Evolutionary conservation across 2,329 filamentous ascomycete genomes (phyloP), one percentile per base, ranked within the genome.

Genomic region (Thermoascus crustaceus): DNA sequence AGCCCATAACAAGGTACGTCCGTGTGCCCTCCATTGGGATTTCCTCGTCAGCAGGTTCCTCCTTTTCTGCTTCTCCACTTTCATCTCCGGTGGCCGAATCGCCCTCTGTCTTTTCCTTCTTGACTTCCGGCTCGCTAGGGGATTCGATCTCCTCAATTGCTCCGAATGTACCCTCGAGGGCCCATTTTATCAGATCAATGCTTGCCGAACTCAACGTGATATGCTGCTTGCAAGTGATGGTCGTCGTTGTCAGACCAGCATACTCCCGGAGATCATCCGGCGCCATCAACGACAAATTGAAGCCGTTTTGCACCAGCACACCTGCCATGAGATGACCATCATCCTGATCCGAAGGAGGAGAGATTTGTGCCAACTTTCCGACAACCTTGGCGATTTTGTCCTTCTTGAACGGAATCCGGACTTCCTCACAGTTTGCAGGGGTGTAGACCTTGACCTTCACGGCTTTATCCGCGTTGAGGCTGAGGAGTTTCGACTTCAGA

Each of bases 341-440:
- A 22, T 62, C 58, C 37, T 61, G 38, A 18, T 60, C 52, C 9
- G 60, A 55, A 10, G 85, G 82, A 2, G 85, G 85, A 2, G 82
- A 73, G 32, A 89, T 79, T 20, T 86, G 76, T 5, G 91, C 91
- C 8, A 98, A 75, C 57, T 88, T 89, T 46, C 91, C 91, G 5
- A 98, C 91, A 0, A 98, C 91, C 60, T 94, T 94, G 47, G 88
- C 91, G 18, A 87, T 77, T 59, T 98, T 98, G 61, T 96, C 89
- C 33, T 85, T 82, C 54, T 85, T 87, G 72, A 96, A 98, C 1
- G 91, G 88, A 39, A 98, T 95, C 30, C 85, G 79, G 16, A 98
- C 74, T 59, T 94, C 88, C 53, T 96, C 89, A 58, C 88, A 94
- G 58, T 98, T 98, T 35, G 85, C 80, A 0, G 91, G 91, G 16